A percentile compares a stretch with the other conserved stretches of the same genome.
Evolutionary conservation across 1,284 basidiomycete species (phyloP).

Genomic region (Stygiomarasmius scandens): DNA sequence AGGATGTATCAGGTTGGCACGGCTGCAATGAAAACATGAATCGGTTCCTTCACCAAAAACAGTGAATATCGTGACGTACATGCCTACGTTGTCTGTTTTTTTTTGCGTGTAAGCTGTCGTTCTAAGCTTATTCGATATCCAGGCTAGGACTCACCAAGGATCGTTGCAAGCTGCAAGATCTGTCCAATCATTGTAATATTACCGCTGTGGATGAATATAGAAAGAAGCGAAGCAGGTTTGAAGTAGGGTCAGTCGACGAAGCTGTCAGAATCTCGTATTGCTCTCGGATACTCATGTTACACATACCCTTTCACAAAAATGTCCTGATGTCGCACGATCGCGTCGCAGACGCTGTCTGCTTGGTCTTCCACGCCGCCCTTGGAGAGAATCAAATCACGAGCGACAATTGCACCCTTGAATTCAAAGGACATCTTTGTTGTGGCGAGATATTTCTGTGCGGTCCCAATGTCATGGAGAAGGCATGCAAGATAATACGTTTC

Average conservation of each 20-base stretch:
- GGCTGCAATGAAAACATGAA: conserved; percentile 33
- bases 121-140: neutral
- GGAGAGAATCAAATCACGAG: conserved; percentile 50
- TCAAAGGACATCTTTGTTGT: conserved; percentile 62
- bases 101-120: neutral
- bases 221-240: neutral
- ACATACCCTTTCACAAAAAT: conserved; percentile 54
- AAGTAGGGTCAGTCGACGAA: neutral
- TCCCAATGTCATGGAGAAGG: conserved; percentile 60
- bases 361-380: conserved; percentile 51
- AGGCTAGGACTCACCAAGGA: conserved; percentile 40
- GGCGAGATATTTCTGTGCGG: conserved; percentile 49
- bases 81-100: conserved; percentile 45
- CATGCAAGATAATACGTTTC: conserved; percentile 58
- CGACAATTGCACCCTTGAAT: conserved; percentile 60
- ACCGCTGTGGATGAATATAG: conserved; percentile 31
- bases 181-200: conserved; percentile 58
- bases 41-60: neutral
- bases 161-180: conserved; percentile 54
- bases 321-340: conserved; percentile 62
- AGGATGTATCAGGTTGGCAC: conserved; percentile 48
- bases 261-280: no score
- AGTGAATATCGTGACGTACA: conserved; percentile 33
- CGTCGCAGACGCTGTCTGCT: conserved; percentile 59
- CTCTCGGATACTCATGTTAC: neutral